Evolutionary conservation across 352 stramenopile genomes (phyloP).

Genomic region (Phytophthora melonis): DNA sequence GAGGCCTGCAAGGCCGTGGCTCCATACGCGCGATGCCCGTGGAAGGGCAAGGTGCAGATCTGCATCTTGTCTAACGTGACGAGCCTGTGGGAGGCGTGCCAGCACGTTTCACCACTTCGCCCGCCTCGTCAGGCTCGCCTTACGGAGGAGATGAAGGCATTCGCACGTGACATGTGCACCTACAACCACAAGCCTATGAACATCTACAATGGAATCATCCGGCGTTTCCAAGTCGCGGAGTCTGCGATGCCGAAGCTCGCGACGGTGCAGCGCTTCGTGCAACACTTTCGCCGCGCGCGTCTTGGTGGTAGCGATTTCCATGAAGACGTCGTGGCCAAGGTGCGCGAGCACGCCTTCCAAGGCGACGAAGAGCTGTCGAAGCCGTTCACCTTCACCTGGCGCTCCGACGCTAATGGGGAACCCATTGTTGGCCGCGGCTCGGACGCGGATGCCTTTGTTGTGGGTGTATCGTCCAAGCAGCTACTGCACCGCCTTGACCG

Average conservation of each 20-base stretch:
- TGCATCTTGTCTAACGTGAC: too few relatives aligned
- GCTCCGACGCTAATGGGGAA: neutral
- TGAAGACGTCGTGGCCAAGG: neutral
- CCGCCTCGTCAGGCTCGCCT: neutral
- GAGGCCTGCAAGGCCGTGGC: neutral
- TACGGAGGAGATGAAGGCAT: constrained; percentile 9
- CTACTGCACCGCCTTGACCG: constrained; percentile 1
- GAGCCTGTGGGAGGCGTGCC: too few relatives aligned
- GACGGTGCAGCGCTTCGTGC: constrained; percentile 17
- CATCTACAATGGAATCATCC: constrained; percentile 9
- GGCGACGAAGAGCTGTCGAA: neutral
- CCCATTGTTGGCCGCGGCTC: neutral
- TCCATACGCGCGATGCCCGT: neutral
- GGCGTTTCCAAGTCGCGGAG: constrained; percentile 3
- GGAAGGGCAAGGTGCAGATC: too few relatives aligned
- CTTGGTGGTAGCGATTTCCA: constrained; percentile 20
- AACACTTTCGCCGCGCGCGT: constrained; percentile 4
- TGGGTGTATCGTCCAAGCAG: constrained; percentile 7
- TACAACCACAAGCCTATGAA: constrained; percentile 22
- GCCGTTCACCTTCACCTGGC: constrained; percentile 12
- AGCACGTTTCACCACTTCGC: neutral
- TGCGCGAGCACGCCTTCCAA: constrained; percentile 4
- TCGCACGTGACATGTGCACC: constrained; percentile 10
- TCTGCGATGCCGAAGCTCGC: neutral
- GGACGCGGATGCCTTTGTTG: constrained; percentile 11